Evolutionary conservation across 768 basidiomycete genomes (phyloP).

Genomic region (Ramaria sp.): DNA sequence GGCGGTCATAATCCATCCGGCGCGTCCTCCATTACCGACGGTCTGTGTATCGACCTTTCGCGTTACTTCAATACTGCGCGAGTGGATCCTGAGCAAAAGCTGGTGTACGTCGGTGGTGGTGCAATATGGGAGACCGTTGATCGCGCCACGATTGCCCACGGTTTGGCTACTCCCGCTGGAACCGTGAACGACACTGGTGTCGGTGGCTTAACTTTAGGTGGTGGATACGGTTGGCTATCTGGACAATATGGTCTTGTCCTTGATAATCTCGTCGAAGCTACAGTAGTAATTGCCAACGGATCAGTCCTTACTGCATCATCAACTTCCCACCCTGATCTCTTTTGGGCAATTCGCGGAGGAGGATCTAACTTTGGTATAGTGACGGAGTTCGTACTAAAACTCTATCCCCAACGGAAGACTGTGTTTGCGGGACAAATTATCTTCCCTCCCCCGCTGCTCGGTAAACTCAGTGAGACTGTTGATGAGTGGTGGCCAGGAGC

Average conservation of each 20-base stretch:
- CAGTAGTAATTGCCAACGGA: conserved; percentile 15
- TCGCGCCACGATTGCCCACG: conserved; percentile 13
- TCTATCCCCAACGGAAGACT: conserved; percentile 38
- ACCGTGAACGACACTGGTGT: conserved; percentile 14
- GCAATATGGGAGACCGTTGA: conserved; percentile 20
- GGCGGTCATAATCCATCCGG: conserved; percentile 23
- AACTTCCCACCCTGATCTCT: conserved; percentile 15
- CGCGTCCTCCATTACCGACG: conserved; percentile 22
- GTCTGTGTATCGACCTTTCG: conserved; percentile 24
- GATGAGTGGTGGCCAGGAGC: conserved; percentile 26
- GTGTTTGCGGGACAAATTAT: conserved; percentile 34
- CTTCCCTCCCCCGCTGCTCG: conserved; percentile 20
- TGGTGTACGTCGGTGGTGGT: conserved; percentile 22
- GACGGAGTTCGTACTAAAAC: conserved; percentile 34
- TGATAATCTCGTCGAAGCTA: conserved; percentile 18
- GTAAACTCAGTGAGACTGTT: conserved; percentile 16
- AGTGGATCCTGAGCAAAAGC: conserved; percentile 18
- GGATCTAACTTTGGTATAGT: conserved; percentile 28
- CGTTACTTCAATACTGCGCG: conserved; percentile 18
- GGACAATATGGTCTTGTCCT: conserved; percentile 18
- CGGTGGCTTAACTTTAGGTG: conserved; percentile 32
- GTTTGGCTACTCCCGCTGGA: conserved; percentile 13
- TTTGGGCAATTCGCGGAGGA: conserved; percentile 19
- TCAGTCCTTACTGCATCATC: conserved; percentile 11
- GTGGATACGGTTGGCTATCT: conserved; percentile 43